Evolutionary conservation across 108 stramenopile genomes (phyloP).

Genomic region (Pseudonitzschia multiseries): DNA sequence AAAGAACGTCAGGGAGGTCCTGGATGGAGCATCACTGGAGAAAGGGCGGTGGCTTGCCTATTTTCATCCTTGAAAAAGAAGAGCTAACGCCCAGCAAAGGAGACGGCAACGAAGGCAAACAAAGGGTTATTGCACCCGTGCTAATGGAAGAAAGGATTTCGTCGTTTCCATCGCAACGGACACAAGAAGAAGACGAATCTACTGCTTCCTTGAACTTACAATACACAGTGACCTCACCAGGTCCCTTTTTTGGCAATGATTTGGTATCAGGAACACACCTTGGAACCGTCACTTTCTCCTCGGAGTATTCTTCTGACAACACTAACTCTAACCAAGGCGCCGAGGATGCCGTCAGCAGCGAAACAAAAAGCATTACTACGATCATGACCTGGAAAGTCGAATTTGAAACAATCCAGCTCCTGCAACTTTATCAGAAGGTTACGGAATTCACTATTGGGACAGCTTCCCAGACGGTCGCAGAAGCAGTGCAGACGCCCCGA

Average conservation of each 20-base stretch:
- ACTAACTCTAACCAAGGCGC: not conserved
- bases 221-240: constrained; percentile 40
- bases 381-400: constrained; percentile 44
- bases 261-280: constrained; percentile 34
- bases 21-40: constrained; percentile 53
- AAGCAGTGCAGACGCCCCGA: constrained; percentile 26
- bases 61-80: constrained; percentile 17
- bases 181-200: not conserved
- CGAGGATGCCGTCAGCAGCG: not conserved
- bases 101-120: not conserved
- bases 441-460: constrained; percentile 39
- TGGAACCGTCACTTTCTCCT: constrained; percentile 34
- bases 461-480: constrained; percentile 37
- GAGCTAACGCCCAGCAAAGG: not conserved
- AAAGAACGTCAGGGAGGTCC: constrained; percentile 9
- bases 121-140: constrained; percentile 36
- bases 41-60: constrained; percentile 47
- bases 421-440: constrained; percentile 28
- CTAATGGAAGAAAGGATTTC: constrained; percentile 38
- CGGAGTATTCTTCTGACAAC: not conserved
- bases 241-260: constrained; percentile 40
- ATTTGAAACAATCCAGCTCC: constrained; percentile 34
- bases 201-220: constrained; percentile 5
- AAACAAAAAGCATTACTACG: not conserved
- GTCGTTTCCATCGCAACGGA: not conserved